Evolutionary conservation across 2,329 filamentous ascomycete genomes (phyloP), one percentile per base, ranked within the genome.

Genomic region (Paecilomyces sp.): DNA sequence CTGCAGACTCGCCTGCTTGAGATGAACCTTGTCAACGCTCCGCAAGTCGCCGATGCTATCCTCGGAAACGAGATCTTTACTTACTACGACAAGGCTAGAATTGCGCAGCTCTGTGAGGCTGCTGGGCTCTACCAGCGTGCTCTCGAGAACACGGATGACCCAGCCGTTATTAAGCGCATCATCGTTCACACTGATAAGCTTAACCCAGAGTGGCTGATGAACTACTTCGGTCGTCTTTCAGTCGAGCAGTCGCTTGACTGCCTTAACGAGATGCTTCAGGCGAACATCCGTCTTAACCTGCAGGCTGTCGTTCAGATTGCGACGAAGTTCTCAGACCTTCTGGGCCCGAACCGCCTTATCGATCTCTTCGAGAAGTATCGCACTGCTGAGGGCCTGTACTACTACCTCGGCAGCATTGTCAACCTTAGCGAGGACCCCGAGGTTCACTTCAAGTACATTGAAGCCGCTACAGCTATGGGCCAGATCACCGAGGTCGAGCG

Each of bases 361-460:
- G 91, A 96, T 66, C 84, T 99, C 6, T 89, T 99, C 57, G 94
- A 99, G 80, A 97, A 96, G 81, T 96, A 97, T 80, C 92, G 94
- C 76, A 97, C 94, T 36, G 88, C 91, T 3, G 94, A 99, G 76
- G 94, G 94, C 74, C 86, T 99, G 3, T 99, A 94, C 84, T 97
- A 96, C 81, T 99, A 97, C 79, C 86, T 99, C 15, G 94, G 94
- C 62, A 96, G 92, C 74, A 95, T 99, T 67, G 93, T 99, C 77
- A 99, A 99, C 74, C 82, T 99, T 55, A 96, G 91, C 60, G 91
- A 97, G 75, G 94, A 97, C 68, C 84, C 89, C 24, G 94, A 99
- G 72, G 94, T 99, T 31, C 90, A 94, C 73, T 99, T 97, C 87
- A 99, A 99, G 83, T 99, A 99, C 77, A 96, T 99, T 61, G 93